Percentiles rank a stretch among this genome's conserved stretches.
Evolutionary conservation across 2,329 filamentous ascomycete species (phyloP).

Genomic region (Claviceps purpurea): DNA sequence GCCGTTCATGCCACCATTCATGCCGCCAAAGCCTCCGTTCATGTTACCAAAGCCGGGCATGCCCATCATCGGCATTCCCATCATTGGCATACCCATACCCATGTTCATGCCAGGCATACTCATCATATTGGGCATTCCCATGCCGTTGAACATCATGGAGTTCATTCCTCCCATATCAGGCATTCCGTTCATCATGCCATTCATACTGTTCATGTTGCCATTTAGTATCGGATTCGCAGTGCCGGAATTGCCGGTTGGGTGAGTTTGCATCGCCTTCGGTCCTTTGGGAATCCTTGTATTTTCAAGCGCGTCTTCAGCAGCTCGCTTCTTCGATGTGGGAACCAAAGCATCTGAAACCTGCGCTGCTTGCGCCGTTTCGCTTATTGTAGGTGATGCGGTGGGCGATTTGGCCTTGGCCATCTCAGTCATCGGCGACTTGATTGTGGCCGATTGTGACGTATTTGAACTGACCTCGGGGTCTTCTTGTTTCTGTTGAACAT

Average conservation of each 20-base stretch:
- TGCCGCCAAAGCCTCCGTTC: constrained; percentile 9
- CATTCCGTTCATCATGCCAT: constrained; percentile 29
- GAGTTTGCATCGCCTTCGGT: constrained; percentile 50
- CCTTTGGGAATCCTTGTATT: constrained; percentile 53
- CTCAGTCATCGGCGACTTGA: constrained; percentile 19
- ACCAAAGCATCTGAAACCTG: constrained; percentile 18
- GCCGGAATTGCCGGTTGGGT: constrained; percentile 23
- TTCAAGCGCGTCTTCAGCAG: constrained; percentile 58
- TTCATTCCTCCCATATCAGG: constrained; percentile 26
- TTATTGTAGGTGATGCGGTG: constrained; percentile 16
- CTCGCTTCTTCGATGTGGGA: constrained; percentile 57
- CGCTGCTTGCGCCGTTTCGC: constrained; percentile 9
- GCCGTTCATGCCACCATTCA: constrained; percentile 15
- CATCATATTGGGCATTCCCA: constrained; percentile 20
- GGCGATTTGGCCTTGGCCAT: constrained; percentile 14
- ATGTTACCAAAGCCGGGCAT: constrained; percentile 10
- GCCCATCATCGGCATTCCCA: constrained; percentile 15
- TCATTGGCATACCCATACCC: constrained; percentile 16
- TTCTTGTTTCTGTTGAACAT: constrained; percentile 17
- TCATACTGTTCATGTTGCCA: constrained; percentile 24
- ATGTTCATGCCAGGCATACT: constrained; percentile 19
- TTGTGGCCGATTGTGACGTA: constrained; percentile 13
- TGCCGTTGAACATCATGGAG: constrained; percentile 11
- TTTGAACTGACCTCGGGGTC: neutral
- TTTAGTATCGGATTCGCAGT: constrained; percentile 28